Evolutionary conservation across 805 yeast species (phyloP).

Genomic region (Candida koratica): DNA sequence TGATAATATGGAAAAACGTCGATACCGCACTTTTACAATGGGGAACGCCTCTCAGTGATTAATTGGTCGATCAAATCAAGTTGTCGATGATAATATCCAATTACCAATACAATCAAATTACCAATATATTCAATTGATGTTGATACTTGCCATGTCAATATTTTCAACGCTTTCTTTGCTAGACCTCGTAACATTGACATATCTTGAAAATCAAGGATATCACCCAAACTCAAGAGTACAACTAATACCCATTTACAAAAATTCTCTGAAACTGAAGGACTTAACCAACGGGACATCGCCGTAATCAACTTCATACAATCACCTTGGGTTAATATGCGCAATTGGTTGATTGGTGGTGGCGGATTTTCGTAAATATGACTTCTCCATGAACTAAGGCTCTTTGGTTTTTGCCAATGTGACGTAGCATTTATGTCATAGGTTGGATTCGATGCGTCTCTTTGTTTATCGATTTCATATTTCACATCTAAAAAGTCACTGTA

Average conservation of each 20-base stretch:
- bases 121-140: constrained; percentile 21
- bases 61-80: constrained; percentile 1
- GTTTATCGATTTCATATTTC: constrained; percentile 1
- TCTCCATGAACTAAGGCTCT: constrained; percentile 30
- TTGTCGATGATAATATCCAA: constrained; percentile 23
- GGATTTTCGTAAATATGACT: constrained; percentile 22
- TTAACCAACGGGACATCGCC: constrained; percentile 37
- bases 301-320: constrained; percentile 35
- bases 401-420: constrained; percentile 16
- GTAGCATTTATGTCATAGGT: not conserved
- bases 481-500: constrained; percentile 1
- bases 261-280: constrained; percentile 22
- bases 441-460: not conserved
- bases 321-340: constrained; percentile 11
- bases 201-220: constrained; percentile 31
- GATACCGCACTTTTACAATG: no score
- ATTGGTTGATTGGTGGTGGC: constrained; percentile 27
- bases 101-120: constrained; percentile 23
- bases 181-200: constrained; percentile 32
- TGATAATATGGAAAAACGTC: no score
- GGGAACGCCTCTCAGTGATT: not conserved
- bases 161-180: constrained; percentile 35
- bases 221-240: constrained; percentile 33
- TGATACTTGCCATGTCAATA: constrained; percentile 13
- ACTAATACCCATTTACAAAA: constrained; percentile 36